These are phyloP conservation scores for Camillea tinctor DNA, from an alignment of 2,329 filamentous ascomycete species.

Conservation along the genomic window DNA sequence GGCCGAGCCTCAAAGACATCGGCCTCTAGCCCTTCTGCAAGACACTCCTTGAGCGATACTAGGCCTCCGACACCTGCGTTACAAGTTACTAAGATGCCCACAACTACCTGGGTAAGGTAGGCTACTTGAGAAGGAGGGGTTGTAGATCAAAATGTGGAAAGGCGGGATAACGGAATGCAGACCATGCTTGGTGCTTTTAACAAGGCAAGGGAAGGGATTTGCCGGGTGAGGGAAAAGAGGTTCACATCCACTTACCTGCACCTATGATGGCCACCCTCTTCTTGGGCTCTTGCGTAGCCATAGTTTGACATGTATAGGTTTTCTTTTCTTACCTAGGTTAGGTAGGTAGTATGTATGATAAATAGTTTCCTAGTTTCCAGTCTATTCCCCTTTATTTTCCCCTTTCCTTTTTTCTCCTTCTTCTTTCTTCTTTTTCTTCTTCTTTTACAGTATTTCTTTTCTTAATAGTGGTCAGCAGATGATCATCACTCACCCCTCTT, in stretches of 20 bases:
- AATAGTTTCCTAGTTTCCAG: too few species aligned
- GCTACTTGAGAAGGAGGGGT: not conserved
- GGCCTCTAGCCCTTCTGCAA: slow-evolving; percentile 35
- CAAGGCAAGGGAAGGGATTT: not conserved
- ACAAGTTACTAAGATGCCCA: not conserved
- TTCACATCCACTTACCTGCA: slow-evolving; percentile 6
- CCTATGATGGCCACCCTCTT: slow-evolving; percentile 8
- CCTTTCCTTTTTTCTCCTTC: too few species aligned
- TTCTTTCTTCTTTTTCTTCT: too few species aligned
- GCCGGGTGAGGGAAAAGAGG: not conserved
- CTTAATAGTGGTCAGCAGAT: too few species aligned
- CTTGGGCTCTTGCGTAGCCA: slow-evolving; percentile 1
- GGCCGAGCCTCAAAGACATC: slow-evolving; percentile 36
- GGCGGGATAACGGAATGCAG: not conserved
- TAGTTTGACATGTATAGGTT: not conserved
- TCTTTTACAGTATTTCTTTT: too few species aligned
- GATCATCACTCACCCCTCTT: too few species aligned
- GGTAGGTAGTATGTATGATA: too few species aligned
- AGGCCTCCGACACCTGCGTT: slow-evolving; percentile 35
- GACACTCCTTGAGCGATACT: slow-evolving; percentile 37
- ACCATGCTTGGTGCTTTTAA: not conserved
- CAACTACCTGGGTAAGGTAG: not conserved
- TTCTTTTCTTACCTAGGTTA: too few species aligned
- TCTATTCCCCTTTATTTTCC: too few species aligned
- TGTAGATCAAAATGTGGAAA: not conserved